Base-by-base conservation (phyloP, 2,329 filamentous ascomycete species). In the Paracoccidioides lutzii region DNA sequence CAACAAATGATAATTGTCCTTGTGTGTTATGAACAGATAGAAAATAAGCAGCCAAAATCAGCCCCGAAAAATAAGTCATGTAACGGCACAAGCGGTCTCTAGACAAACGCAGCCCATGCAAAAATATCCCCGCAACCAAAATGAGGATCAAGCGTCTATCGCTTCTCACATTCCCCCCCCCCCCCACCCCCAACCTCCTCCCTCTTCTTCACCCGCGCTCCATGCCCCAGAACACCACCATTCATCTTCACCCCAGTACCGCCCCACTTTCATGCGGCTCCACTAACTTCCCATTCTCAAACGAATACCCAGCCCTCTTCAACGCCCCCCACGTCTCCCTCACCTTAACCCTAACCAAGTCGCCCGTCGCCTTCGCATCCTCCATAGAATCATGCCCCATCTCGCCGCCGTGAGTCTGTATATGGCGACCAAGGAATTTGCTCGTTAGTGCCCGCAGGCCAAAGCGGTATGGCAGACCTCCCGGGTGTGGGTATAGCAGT, bases 361-460 rank as follows among this genome's bases (percentile, higher is more conserved):
- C 90, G 0, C 91, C 93, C 0, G 94, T 91, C 0, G 90, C 88
- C 49, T 85, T 80, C 0, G 93, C 89, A 66, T 98, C 93, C 69
- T 98, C 93, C 32, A 85, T 85, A 32, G 88, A 95, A 72, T 98
- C 93, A 69, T 98, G 93, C 0, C 93, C 93, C 22, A 70, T 63
- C 15, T 71, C 60, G 57, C 74, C 73, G 58, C 74, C 73, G 45
- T 84, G 85, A 40, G 82, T 81, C 70, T 98, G 93, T 41, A 98
- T 96, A 54, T 84, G 80, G 32, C 84, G 78, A 56, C 83, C 79
- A 5, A 98, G 78, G 58, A 86, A 75, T n/a, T 73, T 76, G 50
- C 82, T 79, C 66, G 85, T 84, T 0, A 98, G 80, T 57, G 75
- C 75, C 65, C 88, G 89, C n/a, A 98, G 79, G 3, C 87, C 81